phyloP scores from a whole-genome alignment of 177 flowering plant species.

The Tripterygium wilfordii region DNA sequence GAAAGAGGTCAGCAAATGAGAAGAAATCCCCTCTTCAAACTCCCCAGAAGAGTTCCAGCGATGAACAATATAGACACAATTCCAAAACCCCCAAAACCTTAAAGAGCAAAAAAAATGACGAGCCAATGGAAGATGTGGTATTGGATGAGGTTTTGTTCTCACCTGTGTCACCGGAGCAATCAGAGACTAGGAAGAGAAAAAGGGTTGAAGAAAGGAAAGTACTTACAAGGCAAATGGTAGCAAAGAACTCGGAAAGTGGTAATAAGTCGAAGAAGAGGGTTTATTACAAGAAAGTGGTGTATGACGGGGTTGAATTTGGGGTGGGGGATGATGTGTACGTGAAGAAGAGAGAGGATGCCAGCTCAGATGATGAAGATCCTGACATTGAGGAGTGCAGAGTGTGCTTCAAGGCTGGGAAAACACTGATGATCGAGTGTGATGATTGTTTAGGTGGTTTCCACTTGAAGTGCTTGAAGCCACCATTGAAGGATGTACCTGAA shows the following conservation, averaged over 20 bases:
- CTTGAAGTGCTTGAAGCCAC: slow-evolving; percentile 83
- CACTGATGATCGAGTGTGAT: slow-evolving; percentile 89
- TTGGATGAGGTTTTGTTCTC: slow-evolving; percentile 9
- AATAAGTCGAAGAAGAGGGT: slow-evolving; percentile 30
- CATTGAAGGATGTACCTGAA: slow-evolving; percentile 76
- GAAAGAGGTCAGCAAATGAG: too few relatives aligned
- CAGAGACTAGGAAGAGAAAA: slow-evolving; percentile 34
- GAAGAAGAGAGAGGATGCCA: slow-evolving; percentile 77
- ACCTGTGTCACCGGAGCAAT: slow-evolving; percentile 32
- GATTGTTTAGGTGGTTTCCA: slow-evolving; percentile 92
- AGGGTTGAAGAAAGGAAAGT: slow-evolving; percentile 8
- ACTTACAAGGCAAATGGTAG: slow-evolving; percentile 14
- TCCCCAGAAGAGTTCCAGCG: too few relatives aligned
- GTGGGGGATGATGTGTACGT: slow-evolving; percentile 90
- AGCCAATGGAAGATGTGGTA: not conserved
- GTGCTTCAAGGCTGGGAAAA: slow-evolving; percentile 62
- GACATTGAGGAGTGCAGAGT: slow-evolving; percentile 83
- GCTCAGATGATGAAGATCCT: slow-evolving; percentile 69
- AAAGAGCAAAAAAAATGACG: too few relatives aligned
- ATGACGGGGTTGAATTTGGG: slow-evolving; percentile 71
- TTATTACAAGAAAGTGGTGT: slow-evolving; percentile 70
- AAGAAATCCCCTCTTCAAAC: too few relatives aligned
- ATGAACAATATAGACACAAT: too few relatives aligned
- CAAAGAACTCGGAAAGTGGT: slow-evolving; percentile 4
- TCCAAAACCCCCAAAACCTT: too few relatives aligned